Conservation (phyloP, 208 protist genomes). For the Vickermania ingenoplastis region DNA sequence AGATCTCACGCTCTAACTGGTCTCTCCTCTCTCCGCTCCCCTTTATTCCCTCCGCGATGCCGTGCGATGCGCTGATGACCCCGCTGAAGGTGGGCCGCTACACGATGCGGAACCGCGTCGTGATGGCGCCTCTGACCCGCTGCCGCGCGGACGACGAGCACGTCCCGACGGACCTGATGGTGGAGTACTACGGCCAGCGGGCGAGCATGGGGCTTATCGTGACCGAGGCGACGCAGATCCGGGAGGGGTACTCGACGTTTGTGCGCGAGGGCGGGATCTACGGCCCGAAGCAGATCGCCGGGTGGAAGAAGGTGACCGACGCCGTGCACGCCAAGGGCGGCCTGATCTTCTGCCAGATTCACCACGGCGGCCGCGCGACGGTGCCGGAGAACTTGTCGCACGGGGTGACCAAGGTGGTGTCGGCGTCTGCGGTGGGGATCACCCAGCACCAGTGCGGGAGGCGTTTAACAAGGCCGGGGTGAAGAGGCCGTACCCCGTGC, state of each 20-base stretch:
- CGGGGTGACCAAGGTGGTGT: constrained; percentile 13
- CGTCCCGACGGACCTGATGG: constrained; percentile 28
- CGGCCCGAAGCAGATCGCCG: constrained; percentile 36
- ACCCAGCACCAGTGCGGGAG: constrained; percentile 9
- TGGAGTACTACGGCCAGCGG: constrained; percentile 60
- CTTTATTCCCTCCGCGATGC: not conserved
- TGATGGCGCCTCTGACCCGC: constrained; percentile 62
- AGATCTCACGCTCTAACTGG: no score
- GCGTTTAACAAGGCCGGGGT: constrained; percentile 11
- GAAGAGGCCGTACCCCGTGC: constrained; percentile 19
- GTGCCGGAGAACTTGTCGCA: constrained; percentile 22
- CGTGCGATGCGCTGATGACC: constrained; percentile 18
- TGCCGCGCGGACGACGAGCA: constrained; percentile 31
- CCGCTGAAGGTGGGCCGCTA: constrained; percentile 26
- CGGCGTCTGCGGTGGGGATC: constrained; percentile 19
- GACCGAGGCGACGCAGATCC: constrained; percentile 48
- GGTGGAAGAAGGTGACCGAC: constrained; percentile 58
- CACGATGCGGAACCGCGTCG: constrained; percentile 41
- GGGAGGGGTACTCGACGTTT: constrained; percentile 33
- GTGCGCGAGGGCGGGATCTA: constrained; percentile 47
- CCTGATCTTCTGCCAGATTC: constrained; percentile 53
- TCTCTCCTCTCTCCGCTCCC: constrained; percentile 1
- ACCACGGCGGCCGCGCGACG: constrained; percentile 42
- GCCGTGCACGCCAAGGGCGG: constrained; percentile 65
- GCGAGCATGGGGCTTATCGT: constrained; percentile 61